A percentile compares a stretch with the other conserved stretches of the same genome.
These are phyloP conservation scores for Mycena sp. DNA, from an alignment of 1,284 basidiomycete species.

Conservation along the genomic window DNA sequence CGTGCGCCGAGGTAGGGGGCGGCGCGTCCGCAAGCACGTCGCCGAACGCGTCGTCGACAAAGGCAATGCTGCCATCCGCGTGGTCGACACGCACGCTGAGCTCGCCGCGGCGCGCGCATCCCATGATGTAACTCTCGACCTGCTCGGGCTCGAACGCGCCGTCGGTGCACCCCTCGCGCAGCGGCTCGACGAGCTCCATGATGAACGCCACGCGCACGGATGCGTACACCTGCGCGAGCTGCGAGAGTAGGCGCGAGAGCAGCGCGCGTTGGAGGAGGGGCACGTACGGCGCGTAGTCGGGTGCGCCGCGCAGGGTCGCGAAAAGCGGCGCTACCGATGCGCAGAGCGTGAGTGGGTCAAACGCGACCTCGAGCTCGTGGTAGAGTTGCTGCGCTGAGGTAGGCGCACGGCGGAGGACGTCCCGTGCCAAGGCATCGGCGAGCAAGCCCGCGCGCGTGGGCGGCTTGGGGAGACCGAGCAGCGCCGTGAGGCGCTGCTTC, in stretches of 20 bases:
- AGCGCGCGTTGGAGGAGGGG: slow-evolving; percentile 93
- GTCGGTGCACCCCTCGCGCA: no score
- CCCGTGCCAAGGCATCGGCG: slow-evolving; percentile 87
- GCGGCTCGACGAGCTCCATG: slow-evolving; percentile 79
- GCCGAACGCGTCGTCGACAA: slow-evolving; percentile 73
- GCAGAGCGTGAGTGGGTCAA: slow-evolving; percentile 94
- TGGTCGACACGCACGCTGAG: slow-evolving; percentile 93
- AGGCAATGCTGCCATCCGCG: slow-evolving; percentile 85
- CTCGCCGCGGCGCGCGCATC: slow-evolving; percentile 90
- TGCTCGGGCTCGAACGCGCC: no score
- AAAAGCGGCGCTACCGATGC: slow-evolving; percentile 87
- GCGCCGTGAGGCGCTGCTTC: slow-evolving; percentile 82
- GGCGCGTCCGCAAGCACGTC: slow-evolving; percentile 38
- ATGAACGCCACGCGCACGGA: slow-evolving; percentile 86
- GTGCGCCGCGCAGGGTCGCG: slow-evolving; percentile 63
- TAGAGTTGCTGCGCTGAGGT: slow-evolving; percentile 84
- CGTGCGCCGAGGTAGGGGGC: slow-evolving; percentile 18
- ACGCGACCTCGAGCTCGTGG: slow-evolving; percentile 90
- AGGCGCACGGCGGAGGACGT: slow-evolving; percentile 88
- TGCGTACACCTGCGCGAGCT: slow-evolving; percentile 95
- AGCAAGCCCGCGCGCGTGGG: slow-evolving; percentile 90
- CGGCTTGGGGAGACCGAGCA: slow-evolving; percentile 87
- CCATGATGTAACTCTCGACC: slow-evolving; percentile 94
- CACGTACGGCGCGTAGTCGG: slow-evolving; percentile 81
- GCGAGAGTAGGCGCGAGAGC: slow-evolving; percentile 92